Percentiles rank a stretch among this genome's conserved stretches.
Conservation (phyloP, 2,329 filamentous ascomycete genomes). For the Fusarium udum region DNA sequence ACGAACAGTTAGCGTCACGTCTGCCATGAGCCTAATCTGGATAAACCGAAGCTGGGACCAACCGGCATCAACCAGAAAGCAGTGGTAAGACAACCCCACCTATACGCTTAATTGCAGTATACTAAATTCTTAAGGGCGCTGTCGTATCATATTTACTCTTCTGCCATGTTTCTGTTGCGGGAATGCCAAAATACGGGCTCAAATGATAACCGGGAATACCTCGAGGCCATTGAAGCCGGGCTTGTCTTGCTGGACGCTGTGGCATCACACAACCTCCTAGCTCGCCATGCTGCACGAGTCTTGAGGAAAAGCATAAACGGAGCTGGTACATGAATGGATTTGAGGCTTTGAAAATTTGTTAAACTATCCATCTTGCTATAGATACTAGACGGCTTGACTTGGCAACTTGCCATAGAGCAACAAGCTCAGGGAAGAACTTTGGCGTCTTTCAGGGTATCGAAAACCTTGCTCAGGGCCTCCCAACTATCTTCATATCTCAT, state of each 20-base stretch:
- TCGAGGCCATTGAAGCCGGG: background rate
- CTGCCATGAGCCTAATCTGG: background rate
- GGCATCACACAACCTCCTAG: background rate
- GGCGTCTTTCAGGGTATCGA: background rate
- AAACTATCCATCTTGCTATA: background rate
- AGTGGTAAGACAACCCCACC: background rate
- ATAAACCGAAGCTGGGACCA: background rate
- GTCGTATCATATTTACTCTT: background rate
- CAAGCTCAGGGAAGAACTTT: background rate
- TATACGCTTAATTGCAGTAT: accelerated
- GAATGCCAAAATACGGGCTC: background rate
- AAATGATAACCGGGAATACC: background rate
- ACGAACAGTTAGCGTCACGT: background rate
- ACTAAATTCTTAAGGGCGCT: background rate
- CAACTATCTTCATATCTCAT: background rate
- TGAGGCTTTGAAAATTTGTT: accelerated
- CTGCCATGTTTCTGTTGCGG: background rate
- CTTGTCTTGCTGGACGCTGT: background rate
- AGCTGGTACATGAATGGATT: accelerated
- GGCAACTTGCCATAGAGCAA: background rate
- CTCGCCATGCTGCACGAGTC: background rate
- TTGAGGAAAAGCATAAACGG: background rate
- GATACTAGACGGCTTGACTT: too few relatives aligned
- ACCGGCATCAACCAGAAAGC: background rate
- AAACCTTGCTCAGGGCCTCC: background rate